Percentiles rank a stretch among this genome's conserved stretches.
phyloP scores from a whole-genome alignment of 352 stramenopile species.

The Phytophthora capsici region DNA sequence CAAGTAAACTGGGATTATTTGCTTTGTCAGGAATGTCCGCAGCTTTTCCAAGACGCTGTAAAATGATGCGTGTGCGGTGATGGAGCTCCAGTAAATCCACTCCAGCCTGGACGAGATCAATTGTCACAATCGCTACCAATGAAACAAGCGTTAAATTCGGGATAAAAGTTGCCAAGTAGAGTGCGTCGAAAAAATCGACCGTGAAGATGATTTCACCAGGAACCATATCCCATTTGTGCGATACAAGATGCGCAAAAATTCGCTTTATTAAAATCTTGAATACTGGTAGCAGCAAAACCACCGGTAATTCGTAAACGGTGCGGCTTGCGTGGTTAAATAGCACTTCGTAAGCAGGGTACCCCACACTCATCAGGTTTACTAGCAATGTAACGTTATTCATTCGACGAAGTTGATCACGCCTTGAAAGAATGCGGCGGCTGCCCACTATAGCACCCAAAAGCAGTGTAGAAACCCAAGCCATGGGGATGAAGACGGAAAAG shows the following conservation, averaged over 20 bases:
- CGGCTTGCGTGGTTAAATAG: background rate
- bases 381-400: background rate
- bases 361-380: background rate
- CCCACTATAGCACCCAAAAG: background rate
- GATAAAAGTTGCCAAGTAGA: no score
- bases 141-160: no score
- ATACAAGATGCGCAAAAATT: conserved; percentile 2
- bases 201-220: no score
- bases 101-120: no score
- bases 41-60: background rate
- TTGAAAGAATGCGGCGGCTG: background rate
- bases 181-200: no score
- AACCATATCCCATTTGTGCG: no score
- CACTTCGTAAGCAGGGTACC: background rate
- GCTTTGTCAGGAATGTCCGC: background rate
- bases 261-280: conserved; percentile 11
- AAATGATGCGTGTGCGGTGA: conserved; percentile 1
- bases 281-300: conserved; percentile 11
- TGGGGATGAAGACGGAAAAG: background rate
- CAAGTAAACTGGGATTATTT: background rate
- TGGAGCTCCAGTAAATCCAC: no score
- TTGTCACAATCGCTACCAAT: no score
- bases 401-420: background rate
- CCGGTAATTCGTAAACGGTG: conserved; percentile 25
- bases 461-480: background rate